Conservation (phyloP, 139 green algal species). For the Chlamydomonas sphaeroides region DNA sequence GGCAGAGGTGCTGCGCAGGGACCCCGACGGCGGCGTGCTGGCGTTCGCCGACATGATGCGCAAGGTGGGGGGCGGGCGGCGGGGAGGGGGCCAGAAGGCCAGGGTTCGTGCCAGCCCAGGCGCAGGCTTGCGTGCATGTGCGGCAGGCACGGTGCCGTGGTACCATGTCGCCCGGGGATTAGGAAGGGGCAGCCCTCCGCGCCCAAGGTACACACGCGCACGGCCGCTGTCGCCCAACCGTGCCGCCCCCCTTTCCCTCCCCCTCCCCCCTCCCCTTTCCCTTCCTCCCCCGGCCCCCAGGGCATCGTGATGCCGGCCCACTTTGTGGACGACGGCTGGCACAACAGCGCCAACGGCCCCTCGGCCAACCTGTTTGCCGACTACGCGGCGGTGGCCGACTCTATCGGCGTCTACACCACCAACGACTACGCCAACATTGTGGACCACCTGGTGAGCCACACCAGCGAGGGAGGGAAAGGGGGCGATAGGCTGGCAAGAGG, state of each 20-base stretch:
- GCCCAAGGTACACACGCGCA: no score
- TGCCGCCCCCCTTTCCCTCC: not conserved
- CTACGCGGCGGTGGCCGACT: conserved; percentile 94
- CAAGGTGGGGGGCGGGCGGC: conserved; percentile 64
- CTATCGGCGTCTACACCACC: conserved; percentile 82
- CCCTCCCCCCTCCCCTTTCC: not conserved
- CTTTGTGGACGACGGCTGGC: conserved; percentile 93
- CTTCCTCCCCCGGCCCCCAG: not conserved
- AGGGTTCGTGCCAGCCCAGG: no score
- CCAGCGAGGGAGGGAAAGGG: no score
- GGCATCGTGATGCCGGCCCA: conserved; percentile 99
- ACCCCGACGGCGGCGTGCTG: conserved; percentile 78
- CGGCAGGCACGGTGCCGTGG: no score
- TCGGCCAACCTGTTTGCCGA: conserved; percentile 87
- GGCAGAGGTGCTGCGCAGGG: conserved; percentile 33
- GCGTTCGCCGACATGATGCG: conserved; percentile 98
- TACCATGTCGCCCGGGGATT: no score
- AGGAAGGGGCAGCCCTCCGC: no score
- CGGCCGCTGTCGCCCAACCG: not conserved
- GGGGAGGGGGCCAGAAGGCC: not conserved
- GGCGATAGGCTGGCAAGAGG: no score
- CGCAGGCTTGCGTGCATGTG: no score
- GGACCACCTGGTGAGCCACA: conserved; percentile 82
- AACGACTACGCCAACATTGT: conserved; percentile 97
- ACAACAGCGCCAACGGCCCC: conserved; percentile 49